Conservation (phyloP, 805 yeast genomes). For the Wickerhamomyces pijperi region DNA sequence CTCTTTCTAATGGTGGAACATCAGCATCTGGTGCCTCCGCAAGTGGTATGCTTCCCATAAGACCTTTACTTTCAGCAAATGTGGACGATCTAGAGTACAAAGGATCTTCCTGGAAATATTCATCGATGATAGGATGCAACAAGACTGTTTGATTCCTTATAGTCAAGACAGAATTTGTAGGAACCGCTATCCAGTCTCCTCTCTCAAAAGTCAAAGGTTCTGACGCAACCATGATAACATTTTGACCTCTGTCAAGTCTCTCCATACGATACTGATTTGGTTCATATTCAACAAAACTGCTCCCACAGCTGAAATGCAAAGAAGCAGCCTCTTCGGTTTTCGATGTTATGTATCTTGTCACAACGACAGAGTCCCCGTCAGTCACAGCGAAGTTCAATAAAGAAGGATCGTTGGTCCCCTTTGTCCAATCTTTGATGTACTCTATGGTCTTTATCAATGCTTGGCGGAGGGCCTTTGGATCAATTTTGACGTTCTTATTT, state of each 20-base stretch:
- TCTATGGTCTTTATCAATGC: slow-evolving; percentile 71
- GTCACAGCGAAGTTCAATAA: slow-evolving; percentile 89
- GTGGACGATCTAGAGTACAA: slow-evolving; percentile 59
- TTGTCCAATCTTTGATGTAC: slow-evolving; percentile 70
- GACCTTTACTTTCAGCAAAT: slow-evolving; percentile 83
- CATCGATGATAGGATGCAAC: slow-evolving; percentile 85
- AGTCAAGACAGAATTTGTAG: slow-evolving; percentile 80
- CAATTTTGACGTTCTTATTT: slow-evolving; percentile 28
- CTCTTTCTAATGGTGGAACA: slow-evolving; percentile 73
- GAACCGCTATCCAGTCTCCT: slow-evolving; percentile 95
- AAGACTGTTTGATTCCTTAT: slow-evolving; percentile 78
- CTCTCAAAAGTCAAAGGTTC: slow-evolving; percentile 95
- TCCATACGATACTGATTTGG: slow-evolving; percentile 95
- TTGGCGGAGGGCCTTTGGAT: slow-evolving; percentile 46
- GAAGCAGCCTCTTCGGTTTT: slow-evolving; percentile 94
- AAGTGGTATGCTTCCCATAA: slow-evolving; percentile 83
- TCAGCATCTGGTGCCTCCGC: slow-evolving; percentile 37
- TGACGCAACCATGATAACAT: slow-evolving; percentile 91
- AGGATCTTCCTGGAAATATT: slow-evolving; percentile 71
- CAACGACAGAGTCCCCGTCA: slow-evolving; percentile 80
- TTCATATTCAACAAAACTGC: slow-evolving; percentile 77
- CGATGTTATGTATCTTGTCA: slow-evolving; percentile 80
- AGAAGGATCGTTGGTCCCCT: slow-evolving; percentile 67
- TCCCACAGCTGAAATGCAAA: slow-evolving; percentile 86
- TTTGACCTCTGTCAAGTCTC: slow-evolving; percentile 82